Evolutionary conservation across 2,329 filamentous ascomycete genomes (phyloP).

Genomic region (Ophiostoma montium): DNA sequence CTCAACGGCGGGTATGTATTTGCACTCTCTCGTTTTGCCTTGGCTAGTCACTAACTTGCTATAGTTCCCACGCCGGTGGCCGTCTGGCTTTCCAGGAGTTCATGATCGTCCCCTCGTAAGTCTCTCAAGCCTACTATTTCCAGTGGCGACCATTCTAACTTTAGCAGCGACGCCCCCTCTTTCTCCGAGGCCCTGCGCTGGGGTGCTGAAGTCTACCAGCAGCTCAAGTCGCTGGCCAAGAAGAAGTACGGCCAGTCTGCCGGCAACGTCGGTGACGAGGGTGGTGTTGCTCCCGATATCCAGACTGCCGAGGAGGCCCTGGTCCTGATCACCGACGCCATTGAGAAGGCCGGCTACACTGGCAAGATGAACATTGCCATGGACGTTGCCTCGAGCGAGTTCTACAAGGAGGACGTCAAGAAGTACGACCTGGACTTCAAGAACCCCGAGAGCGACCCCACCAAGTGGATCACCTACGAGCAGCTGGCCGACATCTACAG

Average conservation of each 20-base stretch:
- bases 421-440: constrained; percentile 99
- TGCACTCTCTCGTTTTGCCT: neutral
- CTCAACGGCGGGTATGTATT: constrained; percentile 54
- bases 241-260: constrained; percentile 99
- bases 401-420: constrained; percentile 96
- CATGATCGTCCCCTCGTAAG: constrained; percentile 70
- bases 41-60: neutral
- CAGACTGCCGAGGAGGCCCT: constrained; percentile 94
- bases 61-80: constrained; percentile 86
- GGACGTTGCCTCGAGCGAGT: constrained; percentile 98
- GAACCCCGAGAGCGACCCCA: constrained; percentile 92
- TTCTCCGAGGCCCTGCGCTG: constrained; percentile 96
- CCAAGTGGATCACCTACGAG: constrained; percentile 98
- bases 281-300: constrained; percentile 98
- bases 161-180: constrained; percentile 49
- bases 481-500: constrained; percentile 88
- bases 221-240: constrained; percentile 92
- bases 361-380: constrained; percentile 97
- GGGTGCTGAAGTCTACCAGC: constrained; percentile 95
- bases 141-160: constrained; percentile 24
- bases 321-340: constrained; percentile 86
- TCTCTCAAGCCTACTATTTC: constrained; percentile 31
- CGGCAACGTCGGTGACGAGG: constrained; percentile 98
- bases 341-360: constrained; percentile 89
- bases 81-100: constrained; percentile 92